Evolutionary conservation across 805 yeast genomes (phyloP).

Genomic region (Blastobotrys parvus): DNA sequence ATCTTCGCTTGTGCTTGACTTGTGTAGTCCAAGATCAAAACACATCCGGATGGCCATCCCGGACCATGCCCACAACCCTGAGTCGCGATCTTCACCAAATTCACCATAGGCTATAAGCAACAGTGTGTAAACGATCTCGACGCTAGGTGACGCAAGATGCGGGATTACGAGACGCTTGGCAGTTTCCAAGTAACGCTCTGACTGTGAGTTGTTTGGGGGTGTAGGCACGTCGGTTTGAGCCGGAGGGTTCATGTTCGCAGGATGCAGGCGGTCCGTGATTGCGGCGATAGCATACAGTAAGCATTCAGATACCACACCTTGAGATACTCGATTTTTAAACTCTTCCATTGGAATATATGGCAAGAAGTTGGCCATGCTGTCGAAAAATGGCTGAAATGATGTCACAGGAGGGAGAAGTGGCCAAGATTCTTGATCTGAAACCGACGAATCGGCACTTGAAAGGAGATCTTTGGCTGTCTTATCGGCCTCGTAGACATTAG

Average conservation of each 20-base stretch:
- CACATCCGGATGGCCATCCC: constrained; percentile 26
- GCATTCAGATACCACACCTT: constrained; percentile 20
- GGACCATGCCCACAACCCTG: constrained; percentile 25
- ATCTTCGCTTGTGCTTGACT: constrained; percentile 10
- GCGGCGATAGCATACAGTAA: constrained; percentile 22
- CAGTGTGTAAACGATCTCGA: constrained; percentile 21
- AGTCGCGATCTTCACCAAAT: constrained; percentile 23
- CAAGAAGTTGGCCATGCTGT: constrained; percentile 16
- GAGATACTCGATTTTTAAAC: constrained; percentile 14
- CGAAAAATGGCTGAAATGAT: constrained; percentile 13
- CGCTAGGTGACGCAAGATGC: constrained; percentile 20
- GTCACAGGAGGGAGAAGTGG: constrained; percentile 11
- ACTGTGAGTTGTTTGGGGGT: constrained; percentile 4
- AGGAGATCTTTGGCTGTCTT: not conserved
- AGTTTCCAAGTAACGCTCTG: constrained; percentile 19
- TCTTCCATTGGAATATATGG: constrained; percentile 19
- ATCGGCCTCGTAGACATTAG: not conserved
- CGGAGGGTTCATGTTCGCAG: constrained; percentile 3
- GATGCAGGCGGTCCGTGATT: constrained; percentile 14
- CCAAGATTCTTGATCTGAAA: not conserved
- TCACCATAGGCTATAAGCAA: constrained; percentile 23
- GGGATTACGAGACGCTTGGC: constrained; percentile 22
- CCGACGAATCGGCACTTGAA: not conserved
- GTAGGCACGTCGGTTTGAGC: not conserved
- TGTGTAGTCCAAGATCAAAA: constrained; percentile 23